Conservation (phyloP, 2,329 filamentous ascomycete species). For the Eurotiales sp. region DNA sequence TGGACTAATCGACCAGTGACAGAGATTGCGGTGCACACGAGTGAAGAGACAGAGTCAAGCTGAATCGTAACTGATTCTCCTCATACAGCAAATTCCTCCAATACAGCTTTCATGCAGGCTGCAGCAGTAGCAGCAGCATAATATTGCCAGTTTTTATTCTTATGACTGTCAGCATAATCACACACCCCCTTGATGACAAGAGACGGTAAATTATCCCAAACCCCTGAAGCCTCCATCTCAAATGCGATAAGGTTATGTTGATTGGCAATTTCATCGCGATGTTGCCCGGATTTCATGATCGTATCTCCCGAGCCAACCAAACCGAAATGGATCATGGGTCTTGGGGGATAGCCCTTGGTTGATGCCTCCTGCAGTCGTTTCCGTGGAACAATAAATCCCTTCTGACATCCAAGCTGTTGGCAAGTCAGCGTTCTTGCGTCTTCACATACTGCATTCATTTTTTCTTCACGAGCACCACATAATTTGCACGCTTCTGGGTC, state of each 20-base stretch:
- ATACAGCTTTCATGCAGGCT: constrained; percentile 20
- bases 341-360: neutral
- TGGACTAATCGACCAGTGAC: too few relatives aligned
- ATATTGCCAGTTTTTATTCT: constrained; percentile 26
- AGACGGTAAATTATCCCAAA: constrained; percentile 19
- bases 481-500: neutral
- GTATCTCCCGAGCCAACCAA: constrained; percentile 37
- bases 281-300: constrained; percentile 38
- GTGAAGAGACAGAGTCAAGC: too few relatives aligned
- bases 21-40: too few relatives aligned
- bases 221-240: constrained; percentile 22
- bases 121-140: constrained; percentile 27
- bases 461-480: constrained; percentile 4
- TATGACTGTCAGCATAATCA: constrained; percentile 25
- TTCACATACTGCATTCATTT: constrained; percentile 1
- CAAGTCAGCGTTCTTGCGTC: constrained; percentile 9
- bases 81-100: too few relatives aligned
- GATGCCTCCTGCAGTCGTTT: constrained; percentile 3
- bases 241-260: constrained; percentile 17
- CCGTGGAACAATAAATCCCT: constrained; percentile 15
- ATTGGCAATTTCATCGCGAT: constrained; percentile 33
- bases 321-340: constrained; percentile 34
- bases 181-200: constrained; percentile 22
- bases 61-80: too few relatives aligned
- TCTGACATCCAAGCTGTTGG: constrained; percentile 16